phyloP scores from a whole-genome alignment of 2,329 filamentous ascomycete species.

The Endocalyx cinctus region DNA sequence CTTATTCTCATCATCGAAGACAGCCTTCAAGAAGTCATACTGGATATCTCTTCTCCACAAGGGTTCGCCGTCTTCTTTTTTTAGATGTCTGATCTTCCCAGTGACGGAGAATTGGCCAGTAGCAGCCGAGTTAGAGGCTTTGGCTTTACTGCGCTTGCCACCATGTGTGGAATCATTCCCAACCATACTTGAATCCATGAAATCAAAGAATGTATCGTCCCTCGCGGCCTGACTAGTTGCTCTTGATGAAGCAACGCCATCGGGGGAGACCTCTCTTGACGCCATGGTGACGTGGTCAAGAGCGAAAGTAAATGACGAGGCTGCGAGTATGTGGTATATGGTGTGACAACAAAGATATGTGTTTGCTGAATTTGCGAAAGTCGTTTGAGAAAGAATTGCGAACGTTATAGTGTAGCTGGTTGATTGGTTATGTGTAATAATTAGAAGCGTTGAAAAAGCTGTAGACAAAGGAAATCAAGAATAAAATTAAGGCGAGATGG shows the following conservation, averaged over 20 bases:
- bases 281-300: conserved; percentile 15
- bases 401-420: too few species aligned
- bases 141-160: conserved; percentile 19
- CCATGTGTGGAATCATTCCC: conserved; percentile 18
- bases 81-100: conserved; percentile 76
- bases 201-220: conserved; percentile 16
- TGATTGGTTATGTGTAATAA: too few species aligned
- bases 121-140: conserved; percentile 10
- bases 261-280: conserved; percentile 22
- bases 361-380: too few species aligned
- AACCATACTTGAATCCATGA: conserved; percentile 22
- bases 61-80: conserved; percentile 84
- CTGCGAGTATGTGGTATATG: not conserved
- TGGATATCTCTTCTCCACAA: conserved; percentile 86
- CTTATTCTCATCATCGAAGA: conserved; percentile 68
- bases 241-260: conserved; percentile 19
- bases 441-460: too few species aligned
- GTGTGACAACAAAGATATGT: too few species aligned
- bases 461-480: too few species aligned
- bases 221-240: conserved; percentile 17
- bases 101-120: conserved; percentile 24
- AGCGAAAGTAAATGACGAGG: not conserved
- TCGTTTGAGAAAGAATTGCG: too few species aligned
- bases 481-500: too few species aligned
- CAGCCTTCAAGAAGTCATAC: conserved; percentile 75